Evolutionary conservation across 202 grass and related monocot species (phyloP).

Genomic region (Setaria viridis): DNA sequence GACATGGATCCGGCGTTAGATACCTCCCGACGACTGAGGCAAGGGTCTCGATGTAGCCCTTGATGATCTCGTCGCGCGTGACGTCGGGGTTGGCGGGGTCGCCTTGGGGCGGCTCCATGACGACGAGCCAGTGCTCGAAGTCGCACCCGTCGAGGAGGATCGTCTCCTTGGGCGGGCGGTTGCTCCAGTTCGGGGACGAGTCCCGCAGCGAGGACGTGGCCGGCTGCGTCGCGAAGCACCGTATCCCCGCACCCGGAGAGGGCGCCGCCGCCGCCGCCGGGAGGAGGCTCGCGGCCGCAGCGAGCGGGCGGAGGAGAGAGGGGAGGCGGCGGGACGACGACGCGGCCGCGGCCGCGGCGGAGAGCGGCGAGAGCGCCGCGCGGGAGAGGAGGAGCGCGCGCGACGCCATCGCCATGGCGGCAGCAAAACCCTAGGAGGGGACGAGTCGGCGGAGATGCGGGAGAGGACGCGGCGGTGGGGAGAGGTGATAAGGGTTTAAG

Average conservation of each 20-base stretch:
- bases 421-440: constrained; percentile 42
- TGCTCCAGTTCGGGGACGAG: constrained; percentile 71
- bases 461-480: not conserved
- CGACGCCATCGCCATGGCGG: constrained; percentile 46
- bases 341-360: not conserved
- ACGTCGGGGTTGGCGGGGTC: constrained; percentile 42
- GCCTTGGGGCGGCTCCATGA: constrained; percentile 72
- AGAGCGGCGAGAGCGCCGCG: constrained; percentile 38
- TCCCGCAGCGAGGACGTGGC: constrained; percentile 66
- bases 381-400: constrained; percentile 48
- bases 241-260: not conserved
- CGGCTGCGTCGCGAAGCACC: constrained; percentile 63
- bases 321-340: constrained; percentile 24
- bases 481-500: constrained; percentile 48
- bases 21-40: constrained; percentile 66
- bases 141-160: constrained; percentile 69
- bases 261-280: constrained; percentile 25
- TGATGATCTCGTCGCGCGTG: constrained; percentile 64
- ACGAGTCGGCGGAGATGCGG: not conserved
- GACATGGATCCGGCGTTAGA: not conserved
- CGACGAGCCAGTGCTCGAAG: constrained; percentile 80
- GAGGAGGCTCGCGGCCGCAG: constrained; percentile 40
- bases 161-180: constrained; percentile 59
- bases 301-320: constrained; percentile 41
- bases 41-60: constrained; percentile 68